These are phyloP conservation scores for Stephania japonica DNA, from an alignment of 164 flowering plant genomes.

Conservation along the genomic window DNA sequence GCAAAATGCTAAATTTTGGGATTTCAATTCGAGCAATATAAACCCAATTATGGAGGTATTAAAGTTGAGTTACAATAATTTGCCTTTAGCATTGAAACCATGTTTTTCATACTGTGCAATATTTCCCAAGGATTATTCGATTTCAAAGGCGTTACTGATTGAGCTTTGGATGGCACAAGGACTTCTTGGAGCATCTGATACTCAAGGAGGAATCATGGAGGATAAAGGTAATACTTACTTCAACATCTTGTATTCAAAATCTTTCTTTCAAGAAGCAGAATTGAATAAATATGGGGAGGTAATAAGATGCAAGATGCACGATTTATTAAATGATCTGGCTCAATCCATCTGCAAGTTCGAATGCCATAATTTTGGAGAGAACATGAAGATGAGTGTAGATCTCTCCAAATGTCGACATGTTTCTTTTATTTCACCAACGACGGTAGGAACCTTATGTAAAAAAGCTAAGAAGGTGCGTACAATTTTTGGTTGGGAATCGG, in stretches of 20 bases:
- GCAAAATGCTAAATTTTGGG: constrained; percentile 6
- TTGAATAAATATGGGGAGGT: neutral
- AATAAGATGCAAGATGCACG: constrained; percentile 13
- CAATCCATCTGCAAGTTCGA: neutral
- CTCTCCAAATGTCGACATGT: neutral
- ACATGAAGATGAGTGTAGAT: neutral
- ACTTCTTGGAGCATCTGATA: neutral
- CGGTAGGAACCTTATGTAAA: neutral
- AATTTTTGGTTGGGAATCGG: neutral
- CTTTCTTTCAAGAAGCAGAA: constrained; percentile 5
- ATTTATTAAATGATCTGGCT: constrained; percentile 14
- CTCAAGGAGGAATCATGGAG: neutral
- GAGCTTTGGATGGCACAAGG: constrained; percentile 12
- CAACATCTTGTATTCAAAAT: neutral
- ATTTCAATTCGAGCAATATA: neutral
- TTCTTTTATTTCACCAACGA: neutral
- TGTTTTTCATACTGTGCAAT: constrained; percentile 7
- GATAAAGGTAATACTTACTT: constrained; percentile 3
- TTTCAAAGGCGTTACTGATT: neutral
- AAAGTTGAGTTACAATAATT: constrained; percentile 5
- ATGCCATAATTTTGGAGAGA: neutral
- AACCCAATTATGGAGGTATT: neutral
- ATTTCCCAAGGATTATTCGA: constrained; percentile 2
- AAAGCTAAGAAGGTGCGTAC: neutral
- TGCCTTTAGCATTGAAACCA: neutral